Evolutionary conservation across 2,329 filamentous ascomycete genomes (phyloP).

Genomic region (Tolypocladium endophyticum): DNA sequence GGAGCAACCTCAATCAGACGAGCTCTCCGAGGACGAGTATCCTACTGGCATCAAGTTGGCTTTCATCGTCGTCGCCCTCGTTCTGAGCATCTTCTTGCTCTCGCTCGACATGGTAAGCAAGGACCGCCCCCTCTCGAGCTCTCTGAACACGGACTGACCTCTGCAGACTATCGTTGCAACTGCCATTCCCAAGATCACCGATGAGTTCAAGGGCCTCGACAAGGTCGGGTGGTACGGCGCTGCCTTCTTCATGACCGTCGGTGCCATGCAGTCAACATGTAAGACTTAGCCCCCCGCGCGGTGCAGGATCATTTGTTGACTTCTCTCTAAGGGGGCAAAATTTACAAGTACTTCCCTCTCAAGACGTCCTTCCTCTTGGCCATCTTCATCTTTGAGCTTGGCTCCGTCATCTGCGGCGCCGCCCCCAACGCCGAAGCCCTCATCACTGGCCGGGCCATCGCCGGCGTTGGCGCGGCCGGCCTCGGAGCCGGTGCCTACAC

Average conservation of each 20-base stretch:
- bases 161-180: constrained; percentile 45
- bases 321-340: constrained; percentile 15
- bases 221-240: constrained; percentile 51
- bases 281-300: constrained; percentile 8
- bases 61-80: constrained; percentile 35
- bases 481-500: constrained; percentile 37
- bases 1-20: constrained; percentile 3
- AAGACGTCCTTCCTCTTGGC: neutral
- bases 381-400: neutral
- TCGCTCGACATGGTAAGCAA: constrained; percentile 33
- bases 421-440: neutral
- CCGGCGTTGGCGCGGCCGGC: constrained; percentile 33
- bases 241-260: constrained; percentile 40
- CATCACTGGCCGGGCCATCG: constrained; percentile 31
- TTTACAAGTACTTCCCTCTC: neutral
- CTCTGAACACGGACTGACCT: neutral
- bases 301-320: constrained; percentile 8
- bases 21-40: constrained; percentile 22
- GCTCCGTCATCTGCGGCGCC: neutral
- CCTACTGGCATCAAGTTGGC: constrained; percentile 26
- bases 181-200: constrained; percentile 45
- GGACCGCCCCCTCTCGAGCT: too few species aligned
- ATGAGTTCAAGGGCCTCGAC: constrained; percentile 37
- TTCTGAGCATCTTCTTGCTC: constrained; percentile 37
- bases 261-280: constrained; percentile 32